Percentiles rank a stretch among this genome's conserved stretches.
Conservation (phyloP, 805 yeast genomes). For the Hanseniaspora meyeri region DNA sequence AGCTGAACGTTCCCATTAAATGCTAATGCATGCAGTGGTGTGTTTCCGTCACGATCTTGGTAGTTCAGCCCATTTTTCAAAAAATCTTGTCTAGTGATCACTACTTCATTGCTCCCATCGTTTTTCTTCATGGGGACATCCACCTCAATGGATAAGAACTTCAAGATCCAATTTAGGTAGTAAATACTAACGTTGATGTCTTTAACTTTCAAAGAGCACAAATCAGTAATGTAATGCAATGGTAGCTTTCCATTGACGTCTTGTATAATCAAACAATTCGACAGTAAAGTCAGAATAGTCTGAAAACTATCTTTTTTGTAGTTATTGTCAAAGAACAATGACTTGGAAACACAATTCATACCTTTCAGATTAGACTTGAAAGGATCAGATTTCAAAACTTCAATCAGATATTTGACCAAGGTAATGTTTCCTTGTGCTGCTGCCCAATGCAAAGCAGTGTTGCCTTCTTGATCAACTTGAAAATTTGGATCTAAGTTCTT, state of each 20-base stretch:
- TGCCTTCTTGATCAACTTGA: conserved; percentile 68
- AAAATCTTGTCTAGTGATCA: conserved; percentile 27
- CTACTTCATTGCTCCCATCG: conserved; percentile 19
- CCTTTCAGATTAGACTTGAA: conserved; percentile 43
- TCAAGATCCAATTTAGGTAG: conserved; percentile 41
- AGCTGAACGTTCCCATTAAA: conserved; percentile 25
- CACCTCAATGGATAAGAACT: conserved; percentile 26
- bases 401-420: conserved; percentile 43
- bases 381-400: conserved; percentile 51
- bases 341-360: conserved; percentile 56
- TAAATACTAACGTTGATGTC: conserved; percentile 39
- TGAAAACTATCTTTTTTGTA: conserved; percentile 50
- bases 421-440: conserved; percentile 61
- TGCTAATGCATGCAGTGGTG: conserved; percentile 69
- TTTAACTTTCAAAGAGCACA: conserved; percentile 40
- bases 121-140: neutral
- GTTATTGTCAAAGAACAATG: conserved; percentile 61
- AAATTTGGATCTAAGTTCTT: conserved; percentile 51
- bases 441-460: conserved; percentile 78
- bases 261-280: conserved; percentile 55
- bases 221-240: conserved; percentile 51
- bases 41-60: conserved; percentile 72
- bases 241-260: conserved; percentile 65
- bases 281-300: conserved; percentile 45
- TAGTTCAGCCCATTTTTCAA: conserved; percentile 55